Conservation (phyloP, 352 stramenopile species). For the Thalassiosira exigua region DNA sequence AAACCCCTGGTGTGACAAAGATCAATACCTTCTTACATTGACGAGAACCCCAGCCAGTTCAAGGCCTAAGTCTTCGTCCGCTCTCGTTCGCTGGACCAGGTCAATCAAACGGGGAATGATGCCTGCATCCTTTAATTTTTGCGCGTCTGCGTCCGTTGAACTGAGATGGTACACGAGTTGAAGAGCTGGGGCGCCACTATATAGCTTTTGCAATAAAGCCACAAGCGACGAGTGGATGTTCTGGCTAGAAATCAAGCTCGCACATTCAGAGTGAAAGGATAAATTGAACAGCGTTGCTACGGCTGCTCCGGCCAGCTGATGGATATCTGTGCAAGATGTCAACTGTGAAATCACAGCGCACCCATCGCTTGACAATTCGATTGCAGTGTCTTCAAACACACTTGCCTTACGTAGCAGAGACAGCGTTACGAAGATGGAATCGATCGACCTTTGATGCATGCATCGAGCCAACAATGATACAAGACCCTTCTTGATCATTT, state of each 20-base stretch:
- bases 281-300: slow-evolving; percentile 92
- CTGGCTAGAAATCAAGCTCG: slow-evolving; percentile 75
- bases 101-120: slow-evolving; percentile 94
- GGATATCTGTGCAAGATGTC: slow-evolving; percentile 57
- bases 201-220: slow-evolving; percentile 91
- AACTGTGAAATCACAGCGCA: slow-evolving; percentile 54
- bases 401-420: slow-evolving; percentile 93
- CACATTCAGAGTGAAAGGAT: slow-evolving; percentile 89
- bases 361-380: slow-evolving; percentile 88
- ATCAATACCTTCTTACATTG: slow-evolving; percentile 87
- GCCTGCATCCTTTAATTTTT: slow-evolving; percentile 94
- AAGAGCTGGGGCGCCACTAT: slow-evolving; percentile 88
- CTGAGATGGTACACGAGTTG: slow-evolving; percentile 94
- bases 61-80: slow-evolving; percentile 88
- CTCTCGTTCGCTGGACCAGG: slow-evolving; percentile 92
- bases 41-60: slow-evolving; percentile 93
- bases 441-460: slow-evolving; percentile 88
- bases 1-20: no score
- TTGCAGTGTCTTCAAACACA: slow-evolving; percentile 95
- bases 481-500: slow-evolving; percentile 92
- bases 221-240: slow-evolving; percentile 92
- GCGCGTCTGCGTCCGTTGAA: slow-evolving; percentile 93
- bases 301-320: slow-evolving; percentile 74
- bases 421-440: slow-evolving; percentile 90
- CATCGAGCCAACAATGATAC: slow-evolving; percentile 64